Percentiles rank a stretch among this genome's conserved stretches.
phyloP scores from a whole-genome alignment of 2,329 filamentous ascomycete species.

The Arachnopeziza araneosa region DNA sequence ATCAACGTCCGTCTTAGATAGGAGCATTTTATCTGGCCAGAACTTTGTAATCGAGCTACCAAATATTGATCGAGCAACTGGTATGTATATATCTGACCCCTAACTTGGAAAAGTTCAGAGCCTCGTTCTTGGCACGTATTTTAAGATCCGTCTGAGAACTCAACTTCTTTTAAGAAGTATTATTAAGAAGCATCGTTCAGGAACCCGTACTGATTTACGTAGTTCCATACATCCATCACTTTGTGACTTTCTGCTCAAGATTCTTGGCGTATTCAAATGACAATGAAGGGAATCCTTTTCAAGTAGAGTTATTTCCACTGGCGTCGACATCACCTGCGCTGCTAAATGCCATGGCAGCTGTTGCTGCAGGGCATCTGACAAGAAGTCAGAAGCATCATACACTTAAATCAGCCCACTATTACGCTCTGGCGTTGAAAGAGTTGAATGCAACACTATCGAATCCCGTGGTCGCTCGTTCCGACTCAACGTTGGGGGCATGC shows the following conservation, averaged over 20 bases:
- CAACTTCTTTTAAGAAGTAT: no score
- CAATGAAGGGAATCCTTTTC: constrained; percentile 28
- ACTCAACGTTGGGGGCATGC: constrained; percentile 27
- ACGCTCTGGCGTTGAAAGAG: constrained; percentile 25
- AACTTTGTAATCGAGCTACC: constrained; percentile 29
- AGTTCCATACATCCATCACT: constrained; percentile 29
- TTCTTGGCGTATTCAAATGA: constrained; percentile 29
- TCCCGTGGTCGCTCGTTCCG: constrained; percentile 19
- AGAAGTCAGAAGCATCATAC: constrained; percentile 24
- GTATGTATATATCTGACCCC: not conserved
- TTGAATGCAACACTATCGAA: constrained; percentile 23
- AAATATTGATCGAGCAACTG: constrained; percentile 20
- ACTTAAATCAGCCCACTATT: constrained; percentile 23
- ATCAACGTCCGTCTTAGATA: constrained; percentile 4
- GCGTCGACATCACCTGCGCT: constrained; percentile 25
- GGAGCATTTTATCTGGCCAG: constrained; percentile 18
- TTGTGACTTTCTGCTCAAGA: constrained; percentile 27
- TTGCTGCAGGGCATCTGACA: constrained; percentile 27
- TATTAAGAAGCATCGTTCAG: not conserved
- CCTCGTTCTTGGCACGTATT: not conserved
- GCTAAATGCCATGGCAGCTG: constrained; percentile 27
- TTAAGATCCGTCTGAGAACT: not conserved
- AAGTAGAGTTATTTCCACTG: constrained; percentile 24
- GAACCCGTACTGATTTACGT: not conserved
- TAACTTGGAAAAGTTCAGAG: not conserved